A percentile compares a stretch with the other conserved stretches of the same genome.
Conservation (phyloP, 495 filamentous ascomycete genomes). For the Tuber brumale region DNA sequence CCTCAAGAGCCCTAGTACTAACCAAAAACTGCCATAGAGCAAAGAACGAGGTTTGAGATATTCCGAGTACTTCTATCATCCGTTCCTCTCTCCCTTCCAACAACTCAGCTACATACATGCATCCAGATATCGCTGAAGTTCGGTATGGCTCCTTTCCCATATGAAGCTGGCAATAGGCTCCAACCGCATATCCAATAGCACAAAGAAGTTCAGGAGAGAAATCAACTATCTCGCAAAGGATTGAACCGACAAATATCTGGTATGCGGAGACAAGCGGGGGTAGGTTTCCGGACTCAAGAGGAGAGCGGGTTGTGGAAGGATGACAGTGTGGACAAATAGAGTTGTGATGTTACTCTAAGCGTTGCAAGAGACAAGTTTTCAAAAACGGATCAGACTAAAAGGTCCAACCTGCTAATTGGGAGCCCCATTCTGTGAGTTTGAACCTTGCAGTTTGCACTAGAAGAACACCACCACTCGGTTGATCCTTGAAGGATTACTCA, state of each 20-base stretch:
- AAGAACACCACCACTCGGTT: neutral
- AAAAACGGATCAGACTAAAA: neutral
- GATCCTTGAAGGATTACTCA: neutral
- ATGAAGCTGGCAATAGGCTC: neutral
- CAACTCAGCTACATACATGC: neutral
- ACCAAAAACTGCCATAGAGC: neutral
- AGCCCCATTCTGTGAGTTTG: neutral
- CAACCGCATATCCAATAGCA: neutral
- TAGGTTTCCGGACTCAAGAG: neutral
- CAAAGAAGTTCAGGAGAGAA: neutral
- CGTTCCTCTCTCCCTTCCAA: neutral
- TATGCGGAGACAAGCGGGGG: neutral
- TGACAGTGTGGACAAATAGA: neutral
- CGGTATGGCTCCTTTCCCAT: neutral
- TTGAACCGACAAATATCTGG: neutral
- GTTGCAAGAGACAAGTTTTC: neutral
- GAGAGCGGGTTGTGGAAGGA: neutral
- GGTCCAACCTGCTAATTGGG: neutral
- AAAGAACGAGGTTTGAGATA: neutral
- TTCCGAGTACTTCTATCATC: neutral
- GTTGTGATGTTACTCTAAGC: neutral
- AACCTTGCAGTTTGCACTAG: neutral
- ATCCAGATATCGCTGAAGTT: neutral
- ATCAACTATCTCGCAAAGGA: neutral
- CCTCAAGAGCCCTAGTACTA: neutral